Evolutionary conservation across 2,329 filamentous ascomycete genomes (phyloP).

Genomic region (Alternaria novae-zelandiae): DNA sequence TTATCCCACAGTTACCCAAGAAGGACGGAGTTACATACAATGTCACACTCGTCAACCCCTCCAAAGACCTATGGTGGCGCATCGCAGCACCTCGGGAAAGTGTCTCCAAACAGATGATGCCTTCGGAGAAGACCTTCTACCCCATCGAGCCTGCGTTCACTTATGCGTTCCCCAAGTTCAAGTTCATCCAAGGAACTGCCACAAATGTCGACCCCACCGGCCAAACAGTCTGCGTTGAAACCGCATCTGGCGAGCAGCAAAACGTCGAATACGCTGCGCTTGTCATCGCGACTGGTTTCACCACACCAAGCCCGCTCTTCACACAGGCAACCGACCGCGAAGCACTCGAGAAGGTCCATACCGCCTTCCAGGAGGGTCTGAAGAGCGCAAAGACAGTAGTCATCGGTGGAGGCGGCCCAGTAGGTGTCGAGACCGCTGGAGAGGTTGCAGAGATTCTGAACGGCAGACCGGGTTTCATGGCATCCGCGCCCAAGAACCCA

Average conservation of each 20-base stretch:
- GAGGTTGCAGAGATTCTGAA: conserved; percentile 56
- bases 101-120: conserved; percentile 58
- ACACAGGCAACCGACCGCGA: conserved; percentile 48
- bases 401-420: conserved; percentile 58
- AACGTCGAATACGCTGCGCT: conserved; percentile 59
- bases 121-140: conserved; percentile 57
- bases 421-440: conserved; percentile 59
- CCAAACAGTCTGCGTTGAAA: conserved; percentile 53
- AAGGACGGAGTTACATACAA: conserved; percentile 54
- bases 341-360: conserved; percentile 39
- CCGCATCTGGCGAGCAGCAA: conserved; percentile 40
- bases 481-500: conserved; percentile 45
- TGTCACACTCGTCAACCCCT: conserved; percentile 63
- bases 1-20: conserved; percentile 43
- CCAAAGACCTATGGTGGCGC: conserved; percentile 61
- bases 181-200: conserved; percentile 60
- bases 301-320: conserved; percentile 55
- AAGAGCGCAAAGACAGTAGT: conserved; percentile 53
- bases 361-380: conserved; percentile 46
- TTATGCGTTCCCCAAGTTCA: conserved; percentile 57
- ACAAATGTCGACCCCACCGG: conserved; percentile 55
- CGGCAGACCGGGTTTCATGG: conserved; percentile 46
- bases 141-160: conserved; percentile 60
- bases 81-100: conserved; percentile 61
- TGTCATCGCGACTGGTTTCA: conserved; percentile 63